A percentile compares a stretch with the other conserved stretches of the same genome.
Conservation (phyloP, 2,329 filamentous ascomycete genomes). For the Ambrosiella xylebori region DNA sequence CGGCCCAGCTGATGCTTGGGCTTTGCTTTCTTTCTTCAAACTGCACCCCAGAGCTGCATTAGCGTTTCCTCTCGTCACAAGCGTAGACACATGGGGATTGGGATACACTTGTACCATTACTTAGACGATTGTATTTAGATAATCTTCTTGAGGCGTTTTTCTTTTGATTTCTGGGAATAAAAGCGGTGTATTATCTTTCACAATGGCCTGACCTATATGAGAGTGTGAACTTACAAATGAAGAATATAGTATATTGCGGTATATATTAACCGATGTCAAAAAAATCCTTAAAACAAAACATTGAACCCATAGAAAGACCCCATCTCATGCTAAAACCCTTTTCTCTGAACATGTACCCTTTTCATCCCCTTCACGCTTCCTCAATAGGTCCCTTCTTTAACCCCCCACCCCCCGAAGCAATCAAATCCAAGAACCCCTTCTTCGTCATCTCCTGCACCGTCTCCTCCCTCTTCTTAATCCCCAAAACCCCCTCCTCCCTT, state of each 20-base stretch:
- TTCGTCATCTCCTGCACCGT: constrained; percentile 92
- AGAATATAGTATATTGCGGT: neutral
- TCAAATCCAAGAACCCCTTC: constrained; percentile 87
- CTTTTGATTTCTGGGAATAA: neutral
- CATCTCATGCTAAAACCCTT: neutral
- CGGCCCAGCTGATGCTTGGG: neutral
- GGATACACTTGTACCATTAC: constrained; percentile 12
- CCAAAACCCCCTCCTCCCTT: constrained; percentile 57
- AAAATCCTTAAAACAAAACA: neutral
- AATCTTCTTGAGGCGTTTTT: constrained; percentile 3
- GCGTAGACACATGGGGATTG: neutral
- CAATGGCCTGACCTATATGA: neutral
- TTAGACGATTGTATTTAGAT: constrained; percentile 8
- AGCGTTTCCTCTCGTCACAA: neutral
- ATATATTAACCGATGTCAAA: neutral
- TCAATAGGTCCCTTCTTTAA: constrained; percentile 42
- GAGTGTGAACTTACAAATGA: too few relatives aligned
- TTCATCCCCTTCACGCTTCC: constrained; percentile 28
- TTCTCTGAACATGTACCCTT: neutral
- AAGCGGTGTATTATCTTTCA: neutral
- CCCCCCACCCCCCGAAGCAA: constrained; percentile 45
- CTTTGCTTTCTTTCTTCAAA: neutral
- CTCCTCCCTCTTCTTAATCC: constrained; percentile 64
- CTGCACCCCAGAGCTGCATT: too few relatives aligned
- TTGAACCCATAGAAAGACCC: neutral